Conservation (phyloP, 202 grass and related monocot genomes). For the Carex arenaria region DNA sequence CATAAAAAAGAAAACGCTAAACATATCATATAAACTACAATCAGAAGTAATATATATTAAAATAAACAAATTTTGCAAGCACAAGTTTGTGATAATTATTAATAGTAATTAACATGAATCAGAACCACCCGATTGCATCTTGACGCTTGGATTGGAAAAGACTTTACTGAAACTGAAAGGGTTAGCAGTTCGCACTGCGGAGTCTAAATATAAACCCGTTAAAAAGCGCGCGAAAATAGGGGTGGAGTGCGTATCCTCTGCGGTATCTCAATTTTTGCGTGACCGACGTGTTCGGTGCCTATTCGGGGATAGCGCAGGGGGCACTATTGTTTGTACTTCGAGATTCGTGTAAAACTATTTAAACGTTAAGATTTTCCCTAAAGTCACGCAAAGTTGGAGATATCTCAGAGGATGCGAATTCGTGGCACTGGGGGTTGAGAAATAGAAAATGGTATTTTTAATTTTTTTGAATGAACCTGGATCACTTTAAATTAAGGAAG, state of each 20-base stretch:
- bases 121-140: too few relatives aligned
- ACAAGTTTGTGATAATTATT: too few relatives aligned
- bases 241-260: neutral
- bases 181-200: neutral
- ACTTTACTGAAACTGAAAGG: neutral
- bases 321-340: too few relatives aligned
- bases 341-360: too few relatives aligned
- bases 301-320: too few relatives aligned
- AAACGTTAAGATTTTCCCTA: too few relatives aligned
- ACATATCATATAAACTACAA: neutral
- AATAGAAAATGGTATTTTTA: neutral
- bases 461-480: neutral
- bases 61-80: neutral
- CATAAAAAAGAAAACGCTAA: neutral
- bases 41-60: neutral
- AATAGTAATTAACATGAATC: too few relatives aligned
- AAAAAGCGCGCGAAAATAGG: neutral
- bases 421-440: neutral
- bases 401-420: too few relatives aligned
- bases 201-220: neutral
- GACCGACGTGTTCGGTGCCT: too few relatives aligned
- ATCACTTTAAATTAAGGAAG: neutral
- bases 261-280: too few relatives aligned
- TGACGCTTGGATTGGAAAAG: too few relatives aligned
- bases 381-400: too few relatives aligned